Conservation (phyloP, 352 stramenopile genomes). For the Pythium folliculosum region DNA sequence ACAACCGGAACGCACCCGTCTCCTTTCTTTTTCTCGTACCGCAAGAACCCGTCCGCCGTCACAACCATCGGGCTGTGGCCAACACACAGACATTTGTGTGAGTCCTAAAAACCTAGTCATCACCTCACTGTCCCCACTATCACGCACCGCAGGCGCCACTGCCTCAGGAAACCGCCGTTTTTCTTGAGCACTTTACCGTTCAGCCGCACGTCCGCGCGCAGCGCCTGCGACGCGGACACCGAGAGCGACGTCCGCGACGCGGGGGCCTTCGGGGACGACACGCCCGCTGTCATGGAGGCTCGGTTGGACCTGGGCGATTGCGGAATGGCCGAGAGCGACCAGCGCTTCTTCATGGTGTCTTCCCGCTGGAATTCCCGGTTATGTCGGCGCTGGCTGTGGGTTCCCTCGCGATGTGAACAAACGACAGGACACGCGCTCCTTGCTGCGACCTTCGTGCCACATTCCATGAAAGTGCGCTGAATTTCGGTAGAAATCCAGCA, state of each 20-base stretch:
- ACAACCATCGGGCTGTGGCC: constrained; percentile 33
- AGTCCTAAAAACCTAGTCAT: too few species aligned
- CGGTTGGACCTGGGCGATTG: constrained; percentile 3
- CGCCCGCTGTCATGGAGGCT: background rate
- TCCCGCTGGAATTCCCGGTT: background rate
- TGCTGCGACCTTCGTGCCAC: constrained; percentile 21
- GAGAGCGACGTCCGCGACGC: background rate
- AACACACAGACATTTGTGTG: background rate
- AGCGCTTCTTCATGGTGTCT: constrained; percentile 46
- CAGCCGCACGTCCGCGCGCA: constrained; percentile 21
- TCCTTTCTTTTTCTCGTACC: constrained; percentile 70
- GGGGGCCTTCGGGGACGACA: background rate
- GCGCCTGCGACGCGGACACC: background rate
- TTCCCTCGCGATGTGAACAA: background rate
- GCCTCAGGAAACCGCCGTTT: constrained; percentile 66
- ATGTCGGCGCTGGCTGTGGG: constrained; percentile 1
- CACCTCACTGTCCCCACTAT: too few species aligned
- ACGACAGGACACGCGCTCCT: constrained; percentile 19
- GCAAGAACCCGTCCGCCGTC: constrained; percentile 62
- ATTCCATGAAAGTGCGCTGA: background rate
- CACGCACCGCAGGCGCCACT: constrained; percentile 59
- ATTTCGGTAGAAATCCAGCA: background rate
- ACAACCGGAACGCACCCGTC: constrained; percentile 31
- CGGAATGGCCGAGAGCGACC: constrained; percentile 19
- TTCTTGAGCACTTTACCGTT: constrained; percentile 59